Evolutionary conservation across 1,139 yeast species (phyloP).

Genomic region (Suhomyces ambrosiae): DNA sequence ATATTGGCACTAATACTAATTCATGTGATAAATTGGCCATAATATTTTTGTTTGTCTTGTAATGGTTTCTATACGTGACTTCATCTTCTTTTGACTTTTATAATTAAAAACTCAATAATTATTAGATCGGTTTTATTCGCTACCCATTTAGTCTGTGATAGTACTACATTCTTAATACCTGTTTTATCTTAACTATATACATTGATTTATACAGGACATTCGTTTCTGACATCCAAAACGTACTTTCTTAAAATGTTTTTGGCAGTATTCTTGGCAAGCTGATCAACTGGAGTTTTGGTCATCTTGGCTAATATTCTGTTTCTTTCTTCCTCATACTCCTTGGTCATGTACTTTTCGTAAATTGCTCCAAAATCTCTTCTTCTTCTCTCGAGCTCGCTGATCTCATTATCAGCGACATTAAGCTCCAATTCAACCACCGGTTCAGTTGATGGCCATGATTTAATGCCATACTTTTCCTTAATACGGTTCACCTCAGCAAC

Average conservation of each 20-base stretch:
- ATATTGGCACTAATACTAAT: too few species aligned
- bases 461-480: slow-evolving; percentile 54
- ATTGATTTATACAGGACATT: slow-evolving; percentile 31
- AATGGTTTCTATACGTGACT: too few species aligned
- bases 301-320: slow-evolving; percentile 28
- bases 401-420: slow-evolving; percentile 36
- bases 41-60: too few species aligned
- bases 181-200: slow-evolving; percentile 5
- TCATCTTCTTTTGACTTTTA: too few species aligned
- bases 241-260: slow-evolving; percentile 58
- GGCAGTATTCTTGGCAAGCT: slow-evolving; percentile 46
- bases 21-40: too few species aligned
- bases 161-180: too few species aligned
- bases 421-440: slow-evolving; percentile 41
- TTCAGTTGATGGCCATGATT: slow-evolving; percentile 61
- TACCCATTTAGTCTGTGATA: too few species aligned
- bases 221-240: slow-evolving; percentile 41
- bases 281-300: slow-evolving; percentile 26
- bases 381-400: slow-evolving; percentile 33
- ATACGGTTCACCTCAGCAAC: slow-evolving; percentile 49
- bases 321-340: slow-evolving; percentile 31
- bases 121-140: too few species aligned
- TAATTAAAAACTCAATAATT: too few species aligned
- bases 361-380: slow-evolving; percentile 34
- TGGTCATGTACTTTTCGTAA: slow-evolving; percentile 36